These are phyloP conservation scores for Nephromyces sp. DNA, from an alignment of 169 alveolate species.

Conservation along the genomic window DNA sequence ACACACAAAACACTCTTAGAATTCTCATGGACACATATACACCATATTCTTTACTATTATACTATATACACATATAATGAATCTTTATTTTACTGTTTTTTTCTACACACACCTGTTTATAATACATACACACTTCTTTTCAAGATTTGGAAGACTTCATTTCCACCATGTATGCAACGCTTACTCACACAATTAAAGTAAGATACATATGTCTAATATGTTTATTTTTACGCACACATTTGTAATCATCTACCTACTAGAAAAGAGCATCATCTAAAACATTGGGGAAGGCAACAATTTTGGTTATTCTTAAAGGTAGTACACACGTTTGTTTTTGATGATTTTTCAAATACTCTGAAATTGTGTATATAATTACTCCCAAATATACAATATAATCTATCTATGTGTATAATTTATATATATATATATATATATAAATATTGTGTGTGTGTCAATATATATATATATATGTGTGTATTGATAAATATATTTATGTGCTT, in stretches of 20 bases:
- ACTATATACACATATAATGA: no score
- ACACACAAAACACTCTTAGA: no score
- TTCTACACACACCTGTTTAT: no score
- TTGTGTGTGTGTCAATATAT: no score
- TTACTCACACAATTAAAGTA: conserved; percentile 58
- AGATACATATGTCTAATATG: conserved; percentile 1
- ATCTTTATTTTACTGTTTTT: no score
- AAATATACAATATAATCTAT: no score
- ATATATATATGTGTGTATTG: background rate
- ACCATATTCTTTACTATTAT: no score
- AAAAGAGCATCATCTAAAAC: conserved; percentile 62
- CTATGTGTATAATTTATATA: background rate
- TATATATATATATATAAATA: background rate
- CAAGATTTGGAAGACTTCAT: conserved; percentile 57
- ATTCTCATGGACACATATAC: no score
- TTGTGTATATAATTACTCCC: no score
- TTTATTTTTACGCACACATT: background rate
- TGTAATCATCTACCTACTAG: conserved; percentile 1
- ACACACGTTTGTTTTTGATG: background rate
- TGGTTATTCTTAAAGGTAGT: conserved; percentile 71
- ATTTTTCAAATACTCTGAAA: no score
- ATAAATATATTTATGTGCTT: no score
- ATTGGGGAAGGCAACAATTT: conserved; percentile 73
- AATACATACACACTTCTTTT: no score
- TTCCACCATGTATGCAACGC: conserved; percentile 82